Evolutionary conservation across 768 basidiomycete genomes (phyloP), one percentile per base, ranked within the genome.

Genomic region (Suillus subalutaceus): DNA sequence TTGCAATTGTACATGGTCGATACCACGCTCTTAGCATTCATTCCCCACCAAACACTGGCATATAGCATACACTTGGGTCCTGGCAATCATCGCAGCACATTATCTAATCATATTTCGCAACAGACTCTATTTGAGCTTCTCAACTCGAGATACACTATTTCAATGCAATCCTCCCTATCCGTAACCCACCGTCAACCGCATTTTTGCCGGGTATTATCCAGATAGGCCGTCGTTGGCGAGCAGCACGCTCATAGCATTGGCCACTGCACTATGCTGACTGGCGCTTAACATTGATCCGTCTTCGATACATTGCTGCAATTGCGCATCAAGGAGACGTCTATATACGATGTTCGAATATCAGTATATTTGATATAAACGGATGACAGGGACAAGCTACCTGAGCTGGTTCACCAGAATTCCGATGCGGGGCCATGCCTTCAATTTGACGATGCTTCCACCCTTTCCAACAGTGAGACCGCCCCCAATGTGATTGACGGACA

Each of bases 391-490:
- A 30, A 75, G 82, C 67, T 73, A 92, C 93, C 93, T 83, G 13
- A 96, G 78, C 69, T 95, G 93, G 72, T 95, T 95, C 50, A 94
- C 91, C 37, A 97, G 83, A 13, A 95, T 88, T 2, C 94, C 95
- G 59, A 97, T 96, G 10, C 94, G 85, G n/a, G 96, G 92, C 87
- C 90, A 93, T 0, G 94, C 92, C 64, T 84, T 86, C 67, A 97
- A 74, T 71, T 85, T 89, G 65, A 97, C 78, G 6, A 70, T 73
- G 32, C 80, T 79, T 30, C 85, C 84, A 55, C 83, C 85, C 18
- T 78, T 83, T 8, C 86, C 86, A 40, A 93, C 77, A 5, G 84
- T 86, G 50, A 96, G 75, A 0, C 91, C 93, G n/a, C 93, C 92
- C 12, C 82, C 86, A 52, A 94, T 83, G 70, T 95, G 92, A 70